Base-by-base conservation (phyloP, 164 flowering plant genomes). In the Tinospora cordifolia region DNA sequence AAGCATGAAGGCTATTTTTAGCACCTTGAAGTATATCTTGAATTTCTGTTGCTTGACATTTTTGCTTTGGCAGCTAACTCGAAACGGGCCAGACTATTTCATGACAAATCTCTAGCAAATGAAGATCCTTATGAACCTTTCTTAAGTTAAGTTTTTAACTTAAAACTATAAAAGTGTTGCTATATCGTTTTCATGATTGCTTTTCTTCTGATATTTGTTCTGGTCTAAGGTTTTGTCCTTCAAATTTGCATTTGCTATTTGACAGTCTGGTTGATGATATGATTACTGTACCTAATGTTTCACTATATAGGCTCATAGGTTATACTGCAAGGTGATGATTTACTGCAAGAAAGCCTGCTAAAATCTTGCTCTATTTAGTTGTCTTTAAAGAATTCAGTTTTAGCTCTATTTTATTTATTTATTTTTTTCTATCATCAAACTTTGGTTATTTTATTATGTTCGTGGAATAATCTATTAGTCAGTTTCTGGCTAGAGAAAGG, bases 121-220 rank as follows among this genome's bases (percentile, higher is more conserved):
- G 95, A 89, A 78, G 98, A 94, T 80, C 75, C 83, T 73, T 92
- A 92, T 74, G 97, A 89, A 76, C 97, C 97, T 73, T 94, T 89
- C 87, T 74, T 94, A 77, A 94, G 97, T 82, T 87, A 72, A 82
- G 84, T 79, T 47, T 69, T 66, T 70, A 22, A 54, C 10, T 58
- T 41, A 40, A n/a, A 19, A 51, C 54, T 26, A 41, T 68, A n/a
- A 21, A n/a, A 57, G 25, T 11, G 6, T 10, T 19, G 44, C 14
- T 65, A 13, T 17, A 15, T 70, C 41, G 65, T 22, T 70, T 22
- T 9, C 54, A 8, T 54, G 19, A 34, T 24, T 67, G 26, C 5
- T 63, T 63, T 64, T 47, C 13, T 64, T 57, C 13, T 57, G 21
- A 62, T 63, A 27, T 51, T 30, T 47, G 8, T 54, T 44, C 5